These are phyloP conservation scores for Talaromyces liani DNA, from an alignment of 495 filamentous ascomycete species.

Conservation along the genomic window DNA sequence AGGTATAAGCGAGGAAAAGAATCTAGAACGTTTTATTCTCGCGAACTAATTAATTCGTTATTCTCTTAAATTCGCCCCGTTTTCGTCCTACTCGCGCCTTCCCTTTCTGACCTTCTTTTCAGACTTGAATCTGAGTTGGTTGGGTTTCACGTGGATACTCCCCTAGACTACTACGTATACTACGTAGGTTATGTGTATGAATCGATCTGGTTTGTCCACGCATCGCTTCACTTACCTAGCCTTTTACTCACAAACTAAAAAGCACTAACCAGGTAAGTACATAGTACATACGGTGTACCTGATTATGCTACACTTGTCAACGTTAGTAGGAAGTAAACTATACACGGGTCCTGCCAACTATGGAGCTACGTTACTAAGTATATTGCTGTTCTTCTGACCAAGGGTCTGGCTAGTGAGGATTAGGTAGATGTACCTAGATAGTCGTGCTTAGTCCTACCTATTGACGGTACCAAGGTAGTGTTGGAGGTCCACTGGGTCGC, in stretches of 20 bases:
- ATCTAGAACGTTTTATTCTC: background rate
- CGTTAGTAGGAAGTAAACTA: background rate
- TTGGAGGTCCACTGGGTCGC: no score
- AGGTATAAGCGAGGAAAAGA: background rate
- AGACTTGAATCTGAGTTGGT: background rate
- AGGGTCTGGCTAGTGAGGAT: background rate
- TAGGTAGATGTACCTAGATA: background rate
- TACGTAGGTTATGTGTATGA: background rate
- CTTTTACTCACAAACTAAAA: background rate
- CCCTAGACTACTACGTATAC: background rate
- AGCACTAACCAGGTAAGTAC: background rate
- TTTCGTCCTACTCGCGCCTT: background rate
- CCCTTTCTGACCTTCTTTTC: background rate
- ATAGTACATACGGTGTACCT: background rate
- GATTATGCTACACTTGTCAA: background rate
- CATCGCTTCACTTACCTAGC: background rate
- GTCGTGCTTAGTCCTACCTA: background rate
- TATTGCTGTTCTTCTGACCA: constrained; percentile 12
- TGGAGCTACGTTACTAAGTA: constrained; percentile 10
- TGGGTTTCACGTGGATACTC: background rate
- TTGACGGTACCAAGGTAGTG: no score
- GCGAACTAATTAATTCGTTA: background rate
- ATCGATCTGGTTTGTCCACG: background rate
- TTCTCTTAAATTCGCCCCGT: background rate
- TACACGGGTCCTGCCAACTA: background rate